Conservation (phyloP, 768 basidiomycete genomes). For the Leccinum boreale region DNA sequence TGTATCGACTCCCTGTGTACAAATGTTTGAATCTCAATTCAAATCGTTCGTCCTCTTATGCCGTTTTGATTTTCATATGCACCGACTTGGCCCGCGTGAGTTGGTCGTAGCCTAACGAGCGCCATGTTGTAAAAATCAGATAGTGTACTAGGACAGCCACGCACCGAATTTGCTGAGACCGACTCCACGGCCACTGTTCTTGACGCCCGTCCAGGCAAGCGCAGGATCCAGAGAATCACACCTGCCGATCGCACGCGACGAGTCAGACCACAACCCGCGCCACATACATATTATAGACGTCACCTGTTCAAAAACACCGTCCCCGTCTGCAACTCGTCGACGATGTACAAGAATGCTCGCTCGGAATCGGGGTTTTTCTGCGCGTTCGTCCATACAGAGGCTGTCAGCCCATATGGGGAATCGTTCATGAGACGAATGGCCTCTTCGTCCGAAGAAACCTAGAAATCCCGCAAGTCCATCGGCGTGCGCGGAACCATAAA, state of each 20-base stretch:
- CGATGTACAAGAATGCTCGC: slow-evolving; percentile 54
- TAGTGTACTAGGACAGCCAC: slow-evolving; percentile 16
- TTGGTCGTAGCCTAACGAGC: too few species aligned
- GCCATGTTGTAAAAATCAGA: background rate
- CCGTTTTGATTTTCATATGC: too few species aligned
- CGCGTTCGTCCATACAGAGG: slow-evolving; percentile 89
- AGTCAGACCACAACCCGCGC: background rate
- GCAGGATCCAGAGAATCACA: slow-evolving; percentile 93
- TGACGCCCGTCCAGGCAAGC: slow-evolving; percentile 91
- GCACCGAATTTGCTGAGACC: slow-evolving; percentile 86
- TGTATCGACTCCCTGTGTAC: too few species aligned
- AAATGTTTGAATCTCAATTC: too few species aligned
- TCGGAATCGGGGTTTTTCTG: slow-evolving; percentile 59
- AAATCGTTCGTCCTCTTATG: too few species aligned
- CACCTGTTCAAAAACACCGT: slow-evolving; percentile 93
- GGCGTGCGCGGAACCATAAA: background rate
- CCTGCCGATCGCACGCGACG: slow-evolving; percentile 32
- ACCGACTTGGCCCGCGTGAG: too few species aligned
- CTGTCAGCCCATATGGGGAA: slow-evolving; percentile 91
- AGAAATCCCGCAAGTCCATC: too few species aligned
- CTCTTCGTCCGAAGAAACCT: slow-evolving; percentile 64
- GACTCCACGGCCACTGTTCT: too few species aligned
- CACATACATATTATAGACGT: background rate
- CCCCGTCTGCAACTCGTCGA: slow-evolving; percentile 79
- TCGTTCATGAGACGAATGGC: slow-evolving; percentile 94